Base-by-base conservation (phyloP, 2,329 filamentous ascomycete species). In the Fusarium denticulatum region DNA sequence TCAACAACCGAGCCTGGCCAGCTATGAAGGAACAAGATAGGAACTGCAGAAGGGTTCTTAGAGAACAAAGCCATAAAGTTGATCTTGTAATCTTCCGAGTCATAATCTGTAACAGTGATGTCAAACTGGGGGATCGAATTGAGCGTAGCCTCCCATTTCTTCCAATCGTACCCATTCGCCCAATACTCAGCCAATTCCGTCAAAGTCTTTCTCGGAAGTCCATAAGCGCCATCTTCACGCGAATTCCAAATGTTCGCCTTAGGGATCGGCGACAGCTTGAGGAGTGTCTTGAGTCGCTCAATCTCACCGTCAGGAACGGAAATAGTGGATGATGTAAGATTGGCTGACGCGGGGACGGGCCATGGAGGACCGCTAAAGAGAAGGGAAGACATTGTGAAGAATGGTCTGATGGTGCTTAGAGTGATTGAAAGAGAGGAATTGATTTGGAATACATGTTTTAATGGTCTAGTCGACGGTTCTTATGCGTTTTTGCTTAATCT, bases 1-100 rank as follows among this genome's bases (percentile, higher is more conserved):
- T 74, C 72, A 5, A 74, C 39, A 9, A 70, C 30, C 6, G 72
- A 74, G 6, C 72, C 72, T 1, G 72, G 72, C 72, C 72, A 74
- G 40, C 72, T 63, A 5, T 74, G 72, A 5, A 74, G n/a, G 3
- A 74, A 60, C 13, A 74, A 7, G 0, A 74, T 56, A 0, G 72
- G 72, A 1, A 64, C 8, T 0, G 72, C 69, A 1, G 55, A 26
- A 8, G 47, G 52, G 0, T 47, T 70, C 7, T 52, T 46, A 0
- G 72, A 74, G 40, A 70, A 74, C 2, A 74, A 16, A 3, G 46
- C 72, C 13, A 72, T 28, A 26, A 72, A 70, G 5, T 70, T 74
- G 3, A 74, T 34, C 22, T 56, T 61, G 43, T 72, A 74, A 3
- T 24, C 18, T 20, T 28, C 63, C 0, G 43, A 55, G 7, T 72